Base-by-base conservation (phyloP, 164 flowering plant genomes). In the Tinospora cordifolia region DNA sequence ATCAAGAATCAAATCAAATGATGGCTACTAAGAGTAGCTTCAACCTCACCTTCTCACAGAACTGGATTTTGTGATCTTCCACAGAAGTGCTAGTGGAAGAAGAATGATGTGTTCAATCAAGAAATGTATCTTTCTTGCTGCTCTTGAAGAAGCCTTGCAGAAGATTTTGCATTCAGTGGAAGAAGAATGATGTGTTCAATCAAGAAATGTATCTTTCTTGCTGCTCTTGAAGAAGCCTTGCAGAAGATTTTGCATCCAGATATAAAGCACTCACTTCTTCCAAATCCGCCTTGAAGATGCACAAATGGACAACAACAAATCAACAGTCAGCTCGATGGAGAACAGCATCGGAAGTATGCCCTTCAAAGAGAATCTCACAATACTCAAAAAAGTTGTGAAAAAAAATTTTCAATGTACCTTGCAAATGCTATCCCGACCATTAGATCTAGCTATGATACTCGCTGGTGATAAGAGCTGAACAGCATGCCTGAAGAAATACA, bases 191-290 rank as follows among this genome's bases (percentile, higher is more conserved):
- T 63, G 60, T 46, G 26, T 41, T 58, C 62, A 12, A 64, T 79
- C 67, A 79, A 19, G 77, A 68, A 41, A 76, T 76, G 65, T 73
- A 80, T 84, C 88, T 86, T 40, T 87, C 97, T 70, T 87, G 90
- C 74, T 91, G 94, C 83, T 91, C 97, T 68, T 93, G 98, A 67
- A 93, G 95, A 78, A 93, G 84, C 81, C 74, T 90, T 0, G 95
- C 98, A 2, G 98, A 93, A 69, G 97, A 90, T 79, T 91, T 91
- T 70, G 98, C 98, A 80, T 91, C 97, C 46, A 88, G 83, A 75
- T 91, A 93, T 2, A 93, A 82, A 25, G 77, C 6, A 34, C 69
- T 76, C 63, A 85, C 95, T 86, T 91, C 97, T 81, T 89, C 93
- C 1, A 91, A 82, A 78, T 93, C 97, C 68, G 89, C 97, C 97